Base-by-base conservation (phyloP, 2,329 filamentous ascomycete genomes). In the Fusarium foetens region DNA sequence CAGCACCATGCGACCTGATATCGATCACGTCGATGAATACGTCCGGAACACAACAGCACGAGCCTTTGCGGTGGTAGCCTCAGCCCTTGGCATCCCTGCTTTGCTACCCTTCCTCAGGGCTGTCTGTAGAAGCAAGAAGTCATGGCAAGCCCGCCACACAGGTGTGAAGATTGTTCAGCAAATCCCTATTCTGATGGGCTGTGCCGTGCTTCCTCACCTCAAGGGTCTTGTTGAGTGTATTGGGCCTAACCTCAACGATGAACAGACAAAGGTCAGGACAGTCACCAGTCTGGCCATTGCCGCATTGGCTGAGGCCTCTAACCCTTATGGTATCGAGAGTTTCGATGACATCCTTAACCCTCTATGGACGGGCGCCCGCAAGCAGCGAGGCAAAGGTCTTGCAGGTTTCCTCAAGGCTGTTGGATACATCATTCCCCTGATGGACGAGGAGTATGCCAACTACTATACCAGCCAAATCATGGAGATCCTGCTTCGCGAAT, bases 121-220 rank as follows among this genome's bases (percentile, higher is more conserved):
- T 67, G 96, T 99, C 23, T 99, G 96, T 81, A 92, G 94, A 80
- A 97, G 94, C 84, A 98, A 98, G 84, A 99, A 99, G 83, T 98
- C 96, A 63, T 99, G 96, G 96, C 95, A 98, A 81, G 96, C 96
- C 58, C 89, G 96, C 70, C 96, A 99, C 81, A 99, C 96, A 5
- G 96, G 96, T 84, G 96, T 99, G 73, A 99, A 99, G 86, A 99
- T 99, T 79, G 93, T 99, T 21, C 96, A 99, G 81, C 96, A 99
- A 80, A 98, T 99, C 77, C 95, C 96, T 27, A 99, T 99, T 75
- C 85, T 99, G 9, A 99, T 99, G 96, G 96, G 96, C 33, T 99
- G 96, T 80, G 96, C 96, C 48, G 94, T 99, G 57, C 85, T 99
- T 31, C 96, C 96, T 38, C 95, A 99, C 82, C 87, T 99, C 58